Conservation (phyloP, 228 moss, liverwort and hornwort genomes). For the Sphagnum fallax region DNA sequence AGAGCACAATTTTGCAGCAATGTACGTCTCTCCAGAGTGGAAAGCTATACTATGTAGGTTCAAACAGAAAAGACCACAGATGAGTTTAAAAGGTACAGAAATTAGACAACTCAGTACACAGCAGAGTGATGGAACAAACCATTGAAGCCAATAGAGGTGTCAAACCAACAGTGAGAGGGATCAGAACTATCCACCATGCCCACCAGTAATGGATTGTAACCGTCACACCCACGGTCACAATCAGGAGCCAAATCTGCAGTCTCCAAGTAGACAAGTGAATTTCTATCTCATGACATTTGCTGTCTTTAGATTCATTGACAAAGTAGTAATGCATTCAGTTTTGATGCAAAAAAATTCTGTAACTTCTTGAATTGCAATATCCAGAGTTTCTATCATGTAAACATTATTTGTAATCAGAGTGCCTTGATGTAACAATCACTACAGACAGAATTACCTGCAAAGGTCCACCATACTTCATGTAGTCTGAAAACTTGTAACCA, state of each 20-base stretch:
- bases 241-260: slow-evolving; percentile 50
- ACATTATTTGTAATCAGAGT: too few relatives aligned
- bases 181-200: slow-evolving; percentile 51
- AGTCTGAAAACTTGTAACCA: slow-evolving; percentile 70
- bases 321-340: not conserved
- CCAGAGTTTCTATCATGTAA: too few relatives aligned
- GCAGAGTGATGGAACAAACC: slow-evolving; percentile 22
- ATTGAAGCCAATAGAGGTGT: slow-evolving; percentile 61
- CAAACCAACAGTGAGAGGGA: slow-evolving; percentile 24
- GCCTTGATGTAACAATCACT: not conserved
- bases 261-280: not conserved
- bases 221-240: slow-evolving; percentile 70
- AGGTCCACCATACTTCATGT: slow-evolving; percentile 67
- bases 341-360: not conserved
- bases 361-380: not conserved
- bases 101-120: not conserved
- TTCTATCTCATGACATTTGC: not conserved
- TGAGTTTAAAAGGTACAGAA: too few relatives aligned
- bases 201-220: slow-evolving; percentile 72
- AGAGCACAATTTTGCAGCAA: too few relatives aligned
- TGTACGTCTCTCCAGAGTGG: too few relatives aligned
- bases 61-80: too few relatives aligned
- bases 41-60: too few relatives aligned
- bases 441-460: slow-evolving; percentile 39
- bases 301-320: not conserved